Base-by-base conservation (phyloP, 139 green algal species). In the Auxenochlorella pyrenoidosa region DNA sequence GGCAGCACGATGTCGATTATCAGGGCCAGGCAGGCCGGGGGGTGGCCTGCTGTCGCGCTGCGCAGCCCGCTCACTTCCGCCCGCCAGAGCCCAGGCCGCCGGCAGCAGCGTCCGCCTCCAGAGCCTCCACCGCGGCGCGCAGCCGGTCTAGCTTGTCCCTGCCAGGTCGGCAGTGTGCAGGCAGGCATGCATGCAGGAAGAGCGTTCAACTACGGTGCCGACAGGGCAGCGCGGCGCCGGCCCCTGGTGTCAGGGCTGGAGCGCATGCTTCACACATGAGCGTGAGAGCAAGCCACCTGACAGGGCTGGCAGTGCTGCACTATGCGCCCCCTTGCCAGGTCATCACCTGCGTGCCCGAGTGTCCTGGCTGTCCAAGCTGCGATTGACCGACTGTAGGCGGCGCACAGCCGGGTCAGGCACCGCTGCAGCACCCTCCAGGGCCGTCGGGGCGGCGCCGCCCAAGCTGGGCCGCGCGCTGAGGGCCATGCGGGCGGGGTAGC, bases 51-150 rank as follows among this genome's bases (percentile, higher is more conserved):
- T 54, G 47, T 54, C n/a, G n/a, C n/a, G 47, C 47, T 54, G 63
- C 13, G 63, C 63, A 36, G 4, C 0, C 12, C 0, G 36, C 79
- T 75, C 38, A 85, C 80, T n/a, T 75, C 47, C 66, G 51, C 40
- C 80, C 43, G 26, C 30, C 80, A 13, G 60, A 83, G 34, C 68
- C 73, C 78, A 84, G 75, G 3, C 47, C 24, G 38, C 40, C 80
- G 4, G 32, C 36, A 41, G 71, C 51, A 13, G 58, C 73, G 34
- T 85, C 66, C 13, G 65, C 66, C 65, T 91, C 88, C n/a, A 91
- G 63, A 34, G 88, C 78, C 83, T 84, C 75, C 28, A 91, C 82
- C 3, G 88, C 88, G 24, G 83, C 88, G 3, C 88, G 68, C 44
- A 91, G 75, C 47, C 51, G 51, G 18, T 91, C 77, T 21, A 91